These are phyloP conservation scores for Colletotrichum costaricense DNA, from an alignment of 2,329 filamentous ascomycete species.

Conservation along the genomic window DNA sequence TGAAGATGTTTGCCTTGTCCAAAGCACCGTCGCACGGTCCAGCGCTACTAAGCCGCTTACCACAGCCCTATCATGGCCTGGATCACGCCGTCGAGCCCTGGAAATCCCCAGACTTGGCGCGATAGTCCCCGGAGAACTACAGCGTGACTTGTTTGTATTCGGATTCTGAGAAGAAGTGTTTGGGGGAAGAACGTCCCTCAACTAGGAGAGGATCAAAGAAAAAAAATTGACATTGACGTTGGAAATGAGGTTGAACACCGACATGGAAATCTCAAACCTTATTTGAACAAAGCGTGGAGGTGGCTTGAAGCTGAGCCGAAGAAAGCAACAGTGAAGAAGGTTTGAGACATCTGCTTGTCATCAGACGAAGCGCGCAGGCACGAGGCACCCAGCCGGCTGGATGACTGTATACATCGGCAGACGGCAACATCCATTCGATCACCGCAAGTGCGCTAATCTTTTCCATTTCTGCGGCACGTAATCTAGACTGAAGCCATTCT, in stretches of 20 bases:
- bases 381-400: no score
- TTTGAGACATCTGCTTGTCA: neutral
- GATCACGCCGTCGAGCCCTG: conserved; percentile 14
- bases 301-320: no score
- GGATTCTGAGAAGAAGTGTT: no score
- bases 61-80: conserved; percentile 9
- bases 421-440: neutral
- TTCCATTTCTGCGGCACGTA: neutral
- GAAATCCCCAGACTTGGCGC: no score
- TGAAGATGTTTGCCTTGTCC: neutral
- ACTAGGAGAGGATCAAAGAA: no score
- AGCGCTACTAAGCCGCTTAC: neutral
- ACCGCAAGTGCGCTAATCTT: neutral
- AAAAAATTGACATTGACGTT: neutral
- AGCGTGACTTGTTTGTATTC: neutral
- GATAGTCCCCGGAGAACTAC: neutral
- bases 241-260: neutral
- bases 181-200: no score
- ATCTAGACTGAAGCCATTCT: neutral
- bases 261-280: neutral
- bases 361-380: neutral
- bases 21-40: conserved; percentile 6
- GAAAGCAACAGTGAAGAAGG: no score
- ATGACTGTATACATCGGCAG: neutral
- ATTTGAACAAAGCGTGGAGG: neutral